Percentiles rank a stretch among this genome's conserved stretches.
These are phyloP conservation scores for Trichaptum fuscoviolaceum DNA, from an alignment of 768 basidiomycete genomes.

Conservation along the genomic window DNA sequence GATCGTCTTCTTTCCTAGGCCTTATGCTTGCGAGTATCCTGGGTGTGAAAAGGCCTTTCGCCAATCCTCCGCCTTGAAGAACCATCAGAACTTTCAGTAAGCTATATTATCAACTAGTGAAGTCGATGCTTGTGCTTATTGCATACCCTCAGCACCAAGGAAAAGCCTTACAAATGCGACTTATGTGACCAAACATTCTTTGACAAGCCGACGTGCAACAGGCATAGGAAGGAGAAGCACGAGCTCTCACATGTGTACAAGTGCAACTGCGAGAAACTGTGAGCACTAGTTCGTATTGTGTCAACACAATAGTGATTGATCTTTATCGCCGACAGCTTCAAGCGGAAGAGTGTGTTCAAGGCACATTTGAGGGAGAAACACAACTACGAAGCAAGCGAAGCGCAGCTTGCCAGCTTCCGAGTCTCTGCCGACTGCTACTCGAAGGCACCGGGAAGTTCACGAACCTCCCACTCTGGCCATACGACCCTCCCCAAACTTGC, in stretches of 20 bases:
- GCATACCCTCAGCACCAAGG: constrained; percentile 2
- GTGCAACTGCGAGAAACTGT: neutral
- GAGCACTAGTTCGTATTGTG: neutral
- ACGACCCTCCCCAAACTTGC: neutral
- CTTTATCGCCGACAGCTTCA: neutral
- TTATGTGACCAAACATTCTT: constrained; percentile 6
- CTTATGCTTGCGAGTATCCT: neutral
- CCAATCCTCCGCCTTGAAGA: neutral
- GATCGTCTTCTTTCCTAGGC: neutral
- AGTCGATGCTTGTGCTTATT: neutral
- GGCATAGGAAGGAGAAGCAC: constrained; percentile 7
- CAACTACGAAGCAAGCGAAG: neutral
- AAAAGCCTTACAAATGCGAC: constrained; percentile 6
- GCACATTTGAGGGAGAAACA: neutral
- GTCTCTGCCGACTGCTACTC: neutral
- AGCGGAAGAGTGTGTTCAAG: neutral
- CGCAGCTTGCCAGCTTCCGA: neutral
- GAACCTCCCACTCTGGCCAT: neutral
- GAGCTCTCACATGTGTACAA: neutral
- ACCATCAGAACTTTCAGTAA: neutral
- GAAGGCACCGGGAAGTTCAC: neutral
- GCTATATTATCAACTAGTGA: neutral
- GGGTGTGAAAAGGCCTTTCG: neutral
- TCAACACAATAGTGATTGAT: neutral
- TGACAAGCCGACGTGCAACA: constrained; percentile 6